Evolutionary conservation across 805 yeast genomes (phyloP).

Genomic region (Sugiyamaella smithiae): DNA sequence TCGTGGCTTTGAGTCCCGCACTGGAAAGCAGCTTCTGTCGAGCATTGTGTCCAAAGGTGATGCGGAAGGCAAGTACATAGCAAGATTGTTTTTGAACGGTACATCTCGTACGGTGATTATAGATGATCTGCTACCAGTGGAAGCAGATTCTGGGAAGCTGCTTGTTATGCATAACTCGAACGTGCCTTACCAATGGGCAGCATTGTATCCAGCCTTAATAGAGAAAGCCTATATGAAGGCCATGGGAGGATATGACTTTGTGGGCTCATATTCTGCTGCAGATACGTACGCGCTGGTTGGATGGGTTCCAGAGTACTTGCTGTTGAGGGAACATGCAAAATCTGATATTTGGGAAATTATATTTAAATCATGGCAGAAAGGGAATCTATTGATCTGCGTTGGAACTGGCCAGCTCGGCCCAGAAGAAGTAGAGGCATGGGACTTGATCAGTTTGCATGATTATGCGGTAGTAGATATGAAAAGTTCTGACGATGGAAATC

Average conservation of each 20-base stretch:
- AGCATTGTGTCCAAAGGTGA: constrained; percentile 24
- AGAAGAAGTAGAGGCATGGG: constrained; percentile 35
- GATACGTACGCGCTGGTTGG: constrained; percentile 66
- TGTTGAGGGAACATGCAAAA: constrained; percentile 35
- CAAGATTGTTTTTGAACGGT: constrained; percentile 54
- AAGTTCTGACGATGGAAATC: constrained; percentile 18
- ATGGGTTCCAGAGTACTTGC: constrained; percentile 65
- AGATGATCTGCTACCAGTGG: constrained; percentile 46
- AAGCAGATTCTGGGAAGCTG: constrained; percentile 7
- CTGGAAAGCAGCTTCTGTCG: constrained; percentile 21
- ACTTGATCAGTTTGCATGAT: constrained; percentile 62
- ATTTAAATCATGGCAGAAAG: constrained; percentile 31
- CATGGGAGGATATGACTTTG: constrained; percentile 56
- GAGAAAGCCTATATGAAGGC: constrained; percentile 74
- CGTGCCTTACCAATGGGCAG: background rate
- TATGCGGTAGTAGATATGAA: constrained; percentile 53
- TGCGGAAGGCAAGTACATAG: constrained; percentile 36
- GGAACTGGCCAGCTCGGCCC: constrained; percentile 57
- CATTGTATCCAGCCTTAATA: constrained; percentile 68
- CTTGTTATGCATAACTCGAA: constrained; percentile 35
- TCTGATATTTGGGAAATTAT: constrained; percentile 38
- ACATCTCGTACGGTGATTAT: constrained; percentile 45
- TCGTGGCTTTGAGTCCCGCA: constrained; percentile 28
- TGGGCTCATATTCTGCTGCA: constrained; percentile 73
- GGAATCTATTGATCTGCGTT: constrained; percentile 52